These are phyloP conservation scores for Paulownia fortunei DNA, from an alignment of 257 asterid species.

Conservation along the genomic window DNA sequence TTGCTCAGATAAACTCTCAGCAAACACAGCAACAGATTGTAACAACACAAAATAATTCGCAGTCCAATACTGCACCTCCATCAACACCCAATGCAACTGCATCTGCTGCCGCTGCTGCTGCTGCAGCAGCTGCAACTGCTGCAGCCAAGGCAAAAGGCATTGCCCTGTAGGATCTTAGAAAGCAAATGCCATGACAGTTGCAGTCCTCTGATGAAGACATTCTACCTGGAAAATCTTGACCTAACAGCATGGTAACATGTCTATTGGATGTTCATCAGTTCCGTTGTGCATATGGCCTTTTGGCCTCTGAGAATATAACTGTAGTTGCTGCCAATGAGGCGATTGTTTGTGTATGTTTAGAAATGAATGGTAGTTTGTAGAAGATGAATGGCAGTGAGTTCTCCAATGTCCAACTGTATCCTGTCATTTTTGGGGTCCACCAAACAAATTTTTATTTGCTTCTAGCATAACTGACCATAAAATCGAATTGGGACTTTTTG, in stretches of 20 bases:
- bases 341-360: conserved; percentile 28
- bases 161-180: conserved; percentile 70
- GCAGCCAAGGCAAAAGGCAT: conserved; percentile 70
- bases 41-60: conserved; percentile 37
- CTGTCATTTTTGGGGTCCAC: no score
- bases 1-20: conserved; percentile 46
- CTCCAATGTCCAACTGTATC: neutral
- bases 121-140: conserved; percentile 64
- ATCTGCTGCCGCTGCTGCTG: conserved; percentile 54
- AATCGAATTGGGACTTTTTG: neutral
- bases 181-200: neutral
- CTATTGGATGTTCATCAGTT: conserved; percentile 7
- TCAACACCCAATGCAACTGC: conserved; percentile 61
- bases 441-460: conserved; percentile 4
- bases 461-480: neutral
- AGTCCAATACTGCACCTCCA: conserved; percentile 44
- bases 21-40: conserved; percentile 39
- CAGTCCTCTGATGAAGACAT: neutral
- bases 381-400: neutral
- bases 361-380: conserved; percentile 18
- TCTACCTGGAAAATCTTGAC: neutral
- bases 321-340: conserved; percentile 28
- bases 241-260: neutral
- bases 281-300: conserved; percentile 45
- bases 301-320: conserved; percentile 21